A percentile compares a stretch with the other conserved stretches of the same genome.
phyloP scores from a whole-genome alignment of 2,329 filamentous ascomycete species.

The Leptoxyphium fumago region DNA sequence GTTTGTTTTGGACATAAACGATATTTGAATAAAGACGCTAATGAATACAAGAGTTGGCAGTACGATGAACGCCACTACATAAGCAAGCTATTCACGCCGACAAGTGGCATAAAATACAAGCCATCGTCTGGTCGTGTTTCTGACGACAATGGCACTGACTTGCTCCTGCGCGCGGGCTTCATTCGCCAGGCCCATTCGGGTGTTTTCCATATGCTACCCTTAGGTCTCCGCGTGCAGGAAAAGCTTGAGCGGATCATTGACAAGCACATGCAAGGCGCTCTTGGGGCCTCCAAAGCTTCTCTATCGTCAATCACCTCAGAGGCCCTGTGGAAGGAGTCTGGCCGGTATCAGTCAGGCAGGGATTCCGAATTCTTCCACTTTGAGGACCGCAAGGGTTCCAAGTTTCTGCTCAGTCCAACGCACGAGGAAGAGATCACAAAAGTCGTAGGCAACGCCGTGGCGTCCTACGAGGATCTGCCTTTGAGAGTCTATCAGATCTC shows the following conservation, averaged over 20 bases:
- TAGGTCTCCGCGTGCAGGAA: conserved; percentile 73
- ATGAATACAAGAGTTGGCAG: conserved; percentile 20
- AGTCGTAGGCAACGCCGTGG: conserved; percentile 56
- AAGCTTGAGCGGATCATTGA: conserved; percentile 80
- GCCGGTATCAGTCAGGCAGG: conserved; percentile 46
- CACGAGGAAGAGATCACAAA: conserved; percentile 94
- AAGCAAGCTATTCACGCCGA: conserved; percentile 68
- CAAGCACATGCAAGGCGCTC: conserved; percentile 64
- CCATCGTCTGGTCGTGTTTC: conserved; percentile 42
- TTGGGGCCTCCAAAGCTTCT: conserved; percentile 65
- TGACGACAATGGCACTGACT: conserved; percentile 30
- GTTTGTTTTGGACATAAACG: background rate
- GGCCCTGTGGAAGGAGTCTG: conserved; percentile 67
- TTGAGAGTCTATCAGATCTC: conserved; percentile 82
- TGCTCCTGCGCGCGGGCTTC: conserved; percentile 31
- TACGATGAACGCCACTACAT: conserved; percentile 44
- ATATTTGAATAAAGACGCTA: background rate
- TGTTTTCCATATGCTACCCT: conserved; percentile 79
- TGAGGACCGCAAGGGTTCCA: conserved; percentile 58
- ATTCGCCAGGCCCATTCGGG: conserved; percentile 62
- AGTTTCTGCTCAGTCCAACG: conserved; percentile 73
- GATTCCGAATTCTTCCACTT: conserved; percentile 58
- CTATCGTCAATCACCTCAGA: conserved; percentile 78
- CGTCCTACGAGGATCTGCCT: conserved; percentile 76
- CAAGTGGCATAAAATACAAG: conserved; percentile 17